Evolutionary conservation across 805 yeast species (phyloP).

Genomic region (Komagataella kurtzmanii): DNA sequence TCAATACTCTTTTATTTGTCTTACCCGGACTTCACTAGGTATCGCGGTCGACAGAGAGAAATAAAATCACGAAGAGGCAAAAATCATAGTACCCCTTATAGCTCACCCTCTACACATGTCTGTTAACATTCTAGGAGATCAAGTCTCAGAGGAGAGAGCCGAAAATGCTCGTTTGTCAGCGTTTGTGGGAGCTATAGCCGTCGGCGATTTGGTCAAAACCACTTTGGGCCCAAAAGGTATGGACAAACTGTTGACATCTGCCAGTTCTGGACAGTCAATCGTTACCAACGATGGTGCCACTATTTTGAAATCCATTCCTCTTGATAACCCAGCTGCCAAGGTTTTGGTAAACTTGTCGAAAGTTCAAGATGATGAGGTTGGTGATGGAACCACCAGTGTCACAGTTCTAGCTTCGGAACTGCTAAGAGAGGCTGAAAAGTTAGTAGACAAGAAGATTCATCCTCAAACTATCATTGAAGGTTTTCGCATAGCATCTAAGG

Average conservation of each 20-base stretch:
- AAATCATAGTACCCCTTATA: not conserved
- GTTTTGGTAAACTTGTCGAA: conserved; percentile 89
- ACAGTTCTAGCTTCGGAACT: conserved; percentile 86
- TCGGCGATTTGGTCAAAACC: conserved; percentile 89
- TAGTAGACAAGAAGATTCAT: conserved; percentile 86
- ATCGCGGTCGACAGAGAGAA: not conserved
- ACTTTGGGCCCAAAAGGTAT: conserved; percentile 98
- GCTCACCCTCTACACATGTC: conserved; percentile 29
- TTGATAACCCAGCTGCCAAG: conserved; percentile 96
- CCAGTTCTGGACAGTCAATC: conserved; percentile 62
- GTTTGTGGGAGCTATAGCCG: conserved; percentile 97
- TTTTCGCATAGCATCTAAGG: conserved; percentile 73
- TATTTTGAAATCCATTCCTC: conserved; percentile 82
- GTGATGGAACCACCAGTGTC: conserved; percentile 97
- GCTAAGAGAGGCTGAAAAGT: conserved; percentile 85
- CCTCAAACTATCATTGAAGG: conserved; percentile 98
- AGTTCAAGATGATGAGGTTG: conserved; percentile 97
- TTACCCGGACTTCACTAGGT: not conserved
- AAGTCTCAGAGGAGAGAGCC: conserved; percentile 94
- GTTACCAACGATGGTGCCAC: conserved; percentile 99
- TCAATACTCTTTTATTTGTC: not conserved
- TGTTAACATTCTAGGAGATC: conserved; percentile 92
- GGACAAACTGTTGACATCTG: conserved; percentile 89
- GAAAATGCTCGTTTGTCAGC: conserved; percentile 97
- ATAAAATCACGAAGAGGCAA: not conserved